These are phyloP conservation scores for Auricularia sp. DNA, from an alignment of 768 basidiomycete species.

Conservation along the genomic window DNA sequence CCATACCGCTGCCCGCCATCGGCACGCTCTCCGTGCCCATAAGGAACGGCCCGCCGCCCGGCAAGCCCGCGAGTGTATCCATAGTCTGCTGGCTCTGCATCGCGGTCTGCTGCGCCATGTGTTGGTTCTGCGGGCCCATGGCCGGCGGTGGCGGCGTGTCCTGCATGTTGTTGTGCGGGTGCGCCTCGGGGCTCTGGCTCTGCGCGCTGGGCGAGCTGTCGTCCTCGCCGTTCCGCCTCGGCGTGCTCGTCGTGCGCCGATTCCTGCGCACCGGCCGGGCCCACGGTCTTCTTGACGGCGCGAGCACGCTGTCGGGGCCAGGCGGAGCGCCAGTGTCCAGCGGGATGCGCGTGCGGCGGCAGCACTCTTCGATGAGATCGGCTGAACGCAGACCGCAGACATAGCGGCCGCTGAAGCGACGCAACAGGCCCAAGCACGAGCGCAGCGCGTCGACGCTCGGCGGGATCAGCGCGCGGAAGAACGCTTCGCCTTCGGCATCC, in stretches of 20 bases:
- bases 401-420: constrained; percentile 85
- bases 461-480: constrained; percentile 62
- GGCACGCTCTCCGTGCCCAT: constrained; percentile 19
- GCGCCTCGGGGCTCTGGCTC: constrained; percentile 32
- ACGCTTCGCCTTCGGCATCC: not conserved
- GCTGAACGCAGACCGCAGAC: constrained; percentile 85
- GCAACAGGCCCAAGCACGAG: constrained; percentile 78
- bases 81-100: not conserved
- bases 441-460: constrained; percentile 77
- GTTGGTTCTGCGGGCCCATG: constrained; percentile 14
- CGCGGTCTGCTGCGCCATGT: not conserved
- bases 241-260: constrained; percentile 24
- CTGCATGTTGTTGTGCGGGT: constrained; percentile 38
- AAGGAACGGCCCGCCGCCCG: constrained; percentile 11
- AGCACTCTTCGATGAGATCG: constrained; percentile 92
- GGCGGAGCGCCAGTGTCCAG: constrained; percentile 49
- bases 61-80: not conserved
- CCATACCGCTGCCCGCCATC: constrained; percentile 27
- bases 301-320: constrained; percentile 34
- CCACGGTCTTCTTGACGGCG: constrained; percentile 68
- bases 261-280: constrained; percentile 81
- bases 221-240: not conserved
- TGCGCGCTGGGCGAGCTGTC: not conserved
- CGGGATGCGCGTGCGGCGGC: constrained; percentile 70
- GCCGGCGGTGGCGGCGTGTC: constrained; percentile 41